Conservation (phyloP, 2,329 filamentous ascomycete species). For the Dothideomycetes sp. region DNA sequence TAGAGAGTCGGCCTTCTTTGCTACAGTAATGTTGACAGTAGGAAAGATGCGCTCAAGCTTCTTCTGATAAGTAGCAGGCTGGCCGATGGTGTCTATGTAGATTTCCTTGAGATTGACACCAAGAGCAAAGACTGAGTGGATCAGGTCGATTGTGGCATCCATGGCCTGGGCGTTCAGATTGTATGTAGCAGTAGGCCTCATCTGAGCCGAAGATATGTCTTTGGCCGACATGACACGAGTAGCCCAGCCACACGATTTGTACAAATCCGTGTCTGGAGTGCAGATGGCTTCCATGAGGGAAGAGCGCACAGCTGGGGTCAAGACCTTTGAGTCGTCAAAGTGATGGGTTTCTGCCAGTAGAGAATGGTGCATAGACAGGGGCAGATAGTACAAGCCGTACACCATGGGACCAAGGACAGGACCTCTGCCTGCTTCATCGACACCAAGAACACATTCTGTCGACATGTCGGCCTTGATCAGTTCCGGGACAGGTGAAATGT, state of each 20-base stretch:
- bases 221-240: slow-evolving; percentile 70
- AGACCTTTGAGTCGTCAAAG: slow-evolving; percentile 92
- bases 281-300: slow-evolving; percentile 64
- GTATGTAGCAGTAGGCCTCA: slow-evolving; percentile 55
- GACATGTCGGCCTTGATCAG: slow-evolving; percentile 33
- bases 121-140: slow-evolving; percentile 62
- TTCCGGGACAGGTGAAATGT: slow-evolving; percentile 37
- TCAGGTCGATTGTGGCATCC: slow-evolving; percentile 79
- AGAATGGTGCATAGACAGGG: slow-evolving; percentile 54
- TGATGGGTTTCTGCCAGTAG: slow-evolving; percentile 71
- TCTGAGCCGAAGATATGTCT: slow-evolving; percentile 73
- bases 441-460: slow-evolving; percentile 67
- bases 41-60: slow-evolving; percentile 80
- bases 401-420: slow-evolving; percentile 80
- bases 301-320: slow-evolving; percentile 71
- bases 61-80: slow-evolving; percentile 71
- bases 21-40: slow-evolving; percentile 43
- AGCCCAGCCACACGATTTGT: slow-evolving; percentile 70
- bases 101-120: slow-evolving; percentile 82
- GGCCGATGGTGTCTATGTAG: slow-evolving; percentile 91
- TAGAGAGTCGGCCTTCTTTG: slow-evolving; percentile 75
- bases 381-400: slow-evolving; percentile 62
- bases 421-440: slow-evolving; percentile 89
- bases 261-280: slow-evolving; percentile 49
- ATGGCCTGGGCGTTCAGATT: slow-evolving; percentile 95